Base-by-base conservation (phyloP, 1,139 yeast genomes). In the Scheffersomyces segobiensis region DNA sequence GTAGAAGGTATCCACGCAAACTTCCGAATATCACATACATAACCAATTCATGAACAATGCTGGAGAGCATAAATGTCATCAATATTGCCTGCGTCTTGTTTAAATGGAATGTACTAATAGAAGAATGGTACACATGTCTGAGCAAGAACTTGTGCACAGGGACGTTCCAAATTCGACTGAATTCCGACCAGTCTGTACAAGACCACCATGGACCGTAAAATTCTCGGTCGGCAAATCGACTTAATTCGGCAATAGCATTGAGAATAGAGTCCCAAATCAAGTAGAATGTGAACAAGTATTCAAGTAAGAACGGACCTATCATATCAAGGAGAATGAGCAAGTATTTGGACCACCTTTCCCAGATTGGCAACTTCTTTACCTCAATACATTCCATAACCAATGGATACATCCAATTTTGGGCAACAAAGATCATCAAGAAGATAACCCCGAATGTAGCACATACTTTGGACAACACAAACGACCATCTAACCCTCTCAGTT, bases 121-220 rank as follows among this genome's bases (percentile, higher is more conserved):
- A 87, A 42, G 97, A 89, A 71, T 93, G 98, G 72, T 95, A 96
- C 8, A 95, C 99, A 70, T 96, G 99, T 63, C 98, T 84, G 52
- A 93, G 78, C 60, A 95, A 77, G 67, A 95, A 95, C 64, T 87
- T 85, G 72, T 95, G 98, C n/a, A 96, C 98, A 0, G 98, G 98
- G 10, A 86, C 83, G 71, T 95, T 95, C 99, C 99, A 96, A 63
- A 91, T 87, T 63, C 98, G 83, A 10, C 98, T 90, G 75, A 91
- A 95, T 70, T 93, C 95, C 58, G 91, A 93, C 97, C 98, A 95
- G 54, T 93, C 89, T 39, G 90, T 87, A 64, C 96, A 91, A 65
- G 95, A 91, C 99, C 98, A 95, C 99, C 99, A 95, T 52, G 93
- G 91, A 3, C 97, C 96, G 68, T 95, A 95, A 71, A 95, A 95